Evolutionary conservation across 352 stramenopile genomes (phyloP), one percentile per base, ranked within the genome.

Genomic region (Pythium apleroticum): DNA sequence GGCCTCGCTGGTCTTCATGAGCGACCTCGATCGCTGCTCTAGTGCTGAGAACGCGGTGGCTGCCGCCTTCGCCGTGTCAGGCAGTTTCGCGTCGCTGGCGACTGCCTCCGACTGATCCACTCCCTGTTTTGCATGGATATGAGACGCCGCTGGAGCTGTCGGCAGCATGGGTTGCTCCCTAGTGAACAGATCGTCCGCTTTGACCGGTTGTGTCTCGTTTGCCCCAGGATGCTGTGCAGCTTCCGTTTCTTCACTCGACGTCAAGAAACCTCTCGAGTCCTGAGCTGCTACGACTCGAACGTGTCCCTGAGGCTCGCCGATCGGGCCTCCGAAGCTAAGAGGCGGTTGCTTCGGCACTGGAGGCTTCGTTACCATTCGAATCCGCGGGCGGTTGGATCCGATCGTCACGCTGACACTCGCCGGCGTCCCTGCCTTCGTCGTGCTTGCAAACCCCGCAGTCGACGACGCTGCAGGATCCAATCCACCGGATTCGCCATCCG

Each of bases 381-480:
- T 87, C 2, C 82, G 78, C 30, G 71, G 69, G 0, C 78, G 78
- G 60, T 75, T 81, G 0, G 80, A 86, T 10, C 82, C 82, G 28
- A 90, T 78, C 2, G 66, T 69, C 20, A 72, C 73, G 27, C 62
- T 69, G 9, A 48, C 39, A 30, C 46, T 33, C 14, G 22, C 10
- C 25, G 37, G 19, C 28, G 37, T 25, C 20, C 37, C 24, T 9
- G 22, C 17, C 46, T 28, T 53, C 8, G 12, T 53, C 46, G 46
- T 33, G 46, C 19, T 57, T 20, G 31, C 30, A n/a, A 22, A 61
- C 2, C 33, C 43, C 25, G 24, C 66, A 4, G 50, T 48, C 6
- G 59, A 17, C 15, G 8, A 8, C 15, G 30, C 11, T 19, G 22
- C 24, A 69, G 37, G 7, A 11, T 58, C 35, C 15, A 11, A 65